A percentile compares a stretch with the other conserved stretches of the same genome.
Conservation (phyloP, 176 grass and related monocot species). For the Paspalum notatum region DNA sequence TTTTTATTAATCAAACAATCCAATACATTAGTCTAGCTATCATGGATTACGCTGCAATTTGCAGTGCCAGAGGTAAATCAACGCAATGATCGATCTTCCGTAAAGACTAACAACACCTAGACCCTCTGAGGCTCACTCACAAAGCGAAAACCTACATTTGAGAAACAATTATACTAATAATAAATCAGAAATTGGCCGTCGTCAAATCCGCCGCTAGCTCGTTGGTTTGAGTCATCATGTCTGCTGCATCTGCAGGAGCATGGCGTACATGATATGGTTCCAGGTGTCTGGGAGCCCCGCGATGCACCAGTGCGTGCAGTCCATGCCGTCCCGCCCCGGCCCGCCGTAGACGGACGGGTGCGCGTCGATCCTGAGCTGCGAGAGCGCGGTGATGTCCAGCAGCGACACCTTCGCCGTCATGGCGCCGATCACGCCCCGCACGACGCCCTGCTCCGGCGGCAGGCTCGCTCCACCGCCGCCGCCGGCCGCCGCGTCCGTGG, state of each 20-base stretch:
- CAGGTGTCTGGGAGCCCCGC: conserved; percentile 69
- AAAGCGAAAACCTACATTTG: too few species aligned
- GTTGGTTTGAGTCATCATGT: too few species aligned
- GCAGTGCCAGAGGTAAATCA: too few species aligned
- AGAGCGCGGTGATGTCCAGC: conserved; percentile 71
- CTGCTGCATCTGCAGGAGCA: conserved; percentile 26
- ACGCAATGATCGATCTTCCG: too few species aligned
- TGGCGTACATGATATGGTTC: conserved; percentile 68
- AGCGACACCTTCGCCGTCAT: conserved; percentile 64
- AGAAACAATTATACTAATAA: too few species aligned
- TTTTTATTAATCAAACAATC: too few species aligned
- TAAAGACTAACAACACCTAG: too few species aligned
- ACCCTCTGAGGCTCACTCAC: too few species aligned
- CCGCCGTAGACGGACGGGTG: conserved; percentile 81
- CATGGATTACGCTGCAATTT: too few species aligned
- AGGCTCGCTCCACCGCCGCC: conserved; percentile 19
- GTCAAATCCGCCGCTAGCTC: too few species aligned
- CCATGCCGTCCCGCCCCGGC: conserved; percentile 46
- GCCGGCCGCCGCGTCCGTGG: conserved; percentile 25
- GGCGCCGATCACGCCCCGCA: conserved; percentile 40
- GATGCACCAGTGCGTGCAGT: conserved; percentile 90
- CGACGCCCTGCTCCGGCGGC: conserved; percentile 48
- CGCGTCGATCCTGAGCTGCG: conserved; percentile 84
- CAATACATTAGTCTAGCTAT: too few species aligned
- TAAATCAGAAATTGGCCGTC: too few species aligned